Evolutionary conservation across 2,329 filamentous ascomycete genomes (phyloP), one percentile per base, ranked within the genome.

Genomic region (Xylaria multiplex): DNA sequence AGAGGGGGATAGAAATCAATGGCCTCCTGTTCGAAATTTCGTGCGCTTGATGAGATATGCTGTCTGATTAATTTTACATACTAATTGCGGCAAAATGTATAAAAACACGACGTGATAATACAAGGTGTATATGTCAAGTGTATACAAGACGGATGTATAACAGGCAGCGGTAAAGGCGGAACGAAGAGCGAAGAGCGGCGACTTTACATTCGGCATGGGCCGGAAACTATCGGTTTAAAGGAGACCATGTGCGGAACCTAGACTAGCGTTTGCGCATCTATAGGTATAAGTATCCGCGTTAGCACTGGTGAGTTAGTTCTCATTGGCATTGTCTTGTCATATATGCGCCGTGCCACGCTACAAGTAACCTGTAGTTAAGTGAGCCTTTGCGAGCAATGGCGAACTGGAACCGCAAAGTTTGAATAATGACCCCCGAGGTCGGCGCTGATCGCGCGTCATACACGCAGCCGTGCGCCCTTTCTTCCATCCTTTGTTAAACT

Each of bases 171-270:
- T 60, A 30, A 46, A 13, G 19, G 46, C 50, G 56, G 52, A 56
- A 64, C 46, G 46, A 53, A 49, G 45, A 58, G 48, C 19, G 35
- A 55, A 22, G 4, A 50, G 8, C 24, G 30, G 14, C 22, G 37
- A 42, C 52, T 55, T 5, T 9, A 16, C 14, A 24, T 3, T 58
- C 66, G 66, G 66, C 11, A 66, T 60, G 40, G 11, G 4, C 52
- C 66, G 66, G 66, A 62, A 66, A 68, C 2, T 30, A 46, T 46
- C 66, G 66, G 66, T 58, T 30, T 35, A 60, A 50, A 22, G 35
- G 19, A 35, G 45, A 24, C 43, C 24, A 58, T 13, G 46, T 37
- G 52, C 55, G 59, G 64, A 54, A 64, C 19, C 54, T 22, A 7
- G 22, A 19, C 27, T 46, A 22, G 19, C 32, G 19, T 42, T 35